Evolutionary conservation across 441 rosid species (phyloP).

Genomic region (Pelargonium myrrhifolium): DNA sequence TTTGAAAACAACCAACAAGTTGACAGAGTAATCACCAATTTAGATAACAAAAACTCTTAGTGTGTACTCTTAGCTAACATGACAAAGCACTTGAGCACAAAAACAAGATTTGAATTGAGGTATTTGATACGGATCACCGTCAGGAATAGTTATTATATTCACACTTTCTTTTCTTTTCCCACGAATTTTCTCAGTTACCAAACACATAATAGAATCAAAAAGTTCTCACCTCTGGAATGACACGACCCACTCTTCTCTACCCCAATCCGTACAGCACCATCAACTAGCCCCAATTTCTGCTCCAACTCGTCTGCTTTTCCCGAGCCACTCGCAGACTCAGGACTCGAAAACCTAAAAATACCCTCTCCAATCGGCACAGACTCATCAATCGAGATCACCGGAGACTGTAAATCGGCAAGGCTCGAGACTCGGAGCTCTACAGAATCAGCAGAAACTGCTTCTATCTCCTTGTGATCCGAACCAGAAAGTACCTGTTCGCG

Average conservation of each 20-base stretch:
- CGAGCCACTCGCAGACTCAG: slow-evolving; percentile 31
- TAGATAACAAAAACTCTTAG: too few relatives aligned
- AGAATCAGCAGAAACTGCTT: slow-evolving; percentile 15
- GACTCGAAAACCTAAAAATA: slow-evolving; percentile 68
- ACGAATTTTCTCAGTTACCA: slow-evolving; percentile 1
- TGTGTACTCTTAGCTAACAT: too few relatives aligned
- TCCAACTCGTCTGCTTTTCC: slow-evolving; percentile 23
- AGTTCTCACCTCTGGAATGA: slow-evolving; percentile 29
- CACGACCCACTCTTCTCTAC: slow-evolving; percentile 30
- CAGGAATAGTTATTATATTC: too few relatives aligned
- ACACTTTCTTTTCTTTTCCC: not conserved
- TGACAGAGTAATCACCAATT: too few relatives aligned
- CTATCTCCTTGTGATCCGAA: slow-evolving; percentile 12
- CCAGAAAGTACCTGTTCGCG: not conserved
- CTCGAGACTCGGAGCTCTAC: slow-evolving; percentile 8
- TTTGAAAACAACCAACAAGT: too few relatives aligned
- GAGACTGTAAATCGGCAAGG: slow-evolving; percentile 1
- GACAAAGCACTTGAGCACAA: too few relatives aligned
- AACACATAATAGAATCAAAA: slow-evolving; percentile 6
- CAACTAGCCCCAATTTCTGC: slow-evolving; percentile 28
- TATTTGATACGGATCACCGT: too few relatives aligned
- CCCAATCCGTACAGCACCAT: slow-evolving; percentile 10
- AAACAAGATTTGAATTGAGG: too few relatives aligned
- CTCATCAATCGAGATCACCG: slow-evolving; percentile 16
- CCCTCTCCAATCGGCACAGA: slow-evolving; percentile 28